Evolutionary conservation across 2,329 filamentous ascomycete species (phyloP), one percentile per base, ranked within the genome.

Genomic region (Stagonosporopsis tanaceti): DNA sequence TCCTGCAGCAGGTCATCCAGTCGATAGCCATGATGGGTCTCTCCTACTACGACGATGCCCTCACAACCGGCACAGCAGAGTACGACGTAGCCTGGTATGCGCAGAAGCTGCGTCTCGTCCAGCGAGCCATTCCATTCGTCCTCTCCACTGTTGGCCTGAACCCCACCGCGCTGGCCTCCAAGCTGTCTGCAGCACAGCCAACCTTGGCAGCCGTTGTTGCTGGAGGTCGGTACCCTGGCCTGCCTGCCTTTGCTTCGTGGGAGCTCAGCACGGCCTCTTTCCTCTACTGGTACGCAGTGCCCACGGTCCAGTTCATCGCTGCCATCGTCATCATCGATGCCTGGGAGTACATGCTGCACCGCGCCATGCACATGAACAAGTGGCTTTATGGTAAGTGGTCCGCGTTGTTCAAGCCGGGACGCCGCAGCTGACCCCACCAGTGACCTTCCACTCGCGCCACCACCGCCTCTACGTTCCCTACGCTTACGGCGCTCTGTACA

Each of bases 311-410:
- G 76, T 91, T 97, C 72, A 79, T 85, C 56, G 71, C 91, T 47
- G 95, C 89, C 24, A 85, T 94, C 59, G 79, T 86, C 63, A 82
- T 96, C 64, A 85, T 98, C 66, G 95, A 99, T 78, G 95, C 93
- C 41, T 99, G 95, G 95, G 94, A 99, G 76, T 99, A 99, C 80
- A 97, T 97, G 79, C 84, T 94, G 69, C 95, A 99, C 78, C 92
- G 95, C 37, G 86, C 90, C 56, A 99, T 99, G 95, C 95, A 99
- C 79, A 84, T 95, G 81, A 97, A 98, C 81, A 93, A 91, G 77
- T 98, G 92, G 91, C 85, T 99, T 67, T 98, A 98, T 82, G 90
- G 92, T 95, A 83, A 78, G 90, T 85, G 56, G 37, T 17, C 47
- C 24, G 44, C 8, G 1, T 4, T 37, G 12, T 20, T 8, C 22